Evolutionary conservation across 768 basidiomycete genomes (phyloP).

Genomic region (Psilocybe subaeruginosa): DNA sequence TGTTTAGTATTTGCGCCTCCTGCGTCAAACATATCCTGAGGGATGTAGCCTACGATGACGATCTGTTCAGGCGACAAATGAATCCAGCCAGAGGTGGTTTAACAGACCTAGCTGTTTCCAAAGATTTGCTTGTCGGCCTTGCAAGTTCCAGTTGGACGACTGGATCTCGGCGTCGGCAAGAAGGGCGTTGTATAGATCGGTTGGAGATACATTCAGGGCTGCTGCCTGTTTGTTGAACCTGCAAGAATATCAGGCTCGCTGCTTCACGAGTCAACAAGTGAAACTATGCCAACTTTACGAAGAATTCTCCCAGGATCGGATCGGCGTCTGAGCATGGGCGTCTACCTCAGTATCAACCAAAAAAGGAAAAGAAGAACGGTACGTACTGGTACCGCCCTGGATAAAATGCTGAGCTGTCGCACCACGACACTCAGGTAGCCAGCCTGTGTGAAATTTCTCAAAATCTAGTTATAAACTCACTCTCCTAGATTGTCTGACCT

Average conservation of each 20-base stretch:
- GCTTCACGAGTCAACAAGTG: neutral
- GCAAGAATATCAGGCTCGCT: neutral
- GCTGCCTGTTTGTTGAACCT: slow-evolving; percentile 56
- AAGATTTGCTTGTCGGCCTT: slow-evolving; percentile 57
- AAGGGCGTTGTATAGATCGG: slow-evolving; percentile 57
- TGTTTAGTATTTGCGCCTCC: slow-evolving; percentile 64
- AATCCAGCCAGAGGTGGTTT: neutral
- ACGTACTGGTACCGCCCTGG: slow-evolving; percentile 66
- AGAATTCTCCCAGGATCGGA: slow-evolving; percentile 66
- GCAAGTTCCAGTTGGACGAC: slow-evolving; percentile 63
- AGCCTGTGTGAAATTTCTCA: slow-evolving; percentile 39
- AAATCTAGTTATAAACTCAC: neutral
- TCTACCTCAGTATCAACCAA: neutral
- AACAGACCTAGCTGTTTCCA: slow-evolving; percentile 56
- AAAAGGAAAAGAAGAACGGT: neutral
- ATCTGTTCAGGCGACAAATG: too few relatives aligned
- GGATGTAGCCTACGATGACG: slow-evolving; percentile 33
- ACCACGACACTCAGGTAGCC: slow-evolving; percentile 68
- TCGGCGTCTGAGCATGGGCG: slow-evolving; percentile 49
- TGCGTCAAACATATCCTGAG: slow-evolving; percentile 41
- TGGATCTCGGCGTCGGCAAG: slow-evolving; percentile 61
- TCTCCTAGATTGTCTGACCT: slow-evolving; percentile 34
- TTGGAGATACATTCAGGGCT: slow-evolving; percentile 47
- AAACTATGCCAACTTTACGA: slow-evolving; percentile 50
- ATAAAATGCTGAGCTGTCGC: slow-evolving; percentile 54